These are phyloP conservation scores for Lepraria neglecta DNA, from an alignment of 495 filamentous ascomycete species.

Conservation along the genomic window DNA sequence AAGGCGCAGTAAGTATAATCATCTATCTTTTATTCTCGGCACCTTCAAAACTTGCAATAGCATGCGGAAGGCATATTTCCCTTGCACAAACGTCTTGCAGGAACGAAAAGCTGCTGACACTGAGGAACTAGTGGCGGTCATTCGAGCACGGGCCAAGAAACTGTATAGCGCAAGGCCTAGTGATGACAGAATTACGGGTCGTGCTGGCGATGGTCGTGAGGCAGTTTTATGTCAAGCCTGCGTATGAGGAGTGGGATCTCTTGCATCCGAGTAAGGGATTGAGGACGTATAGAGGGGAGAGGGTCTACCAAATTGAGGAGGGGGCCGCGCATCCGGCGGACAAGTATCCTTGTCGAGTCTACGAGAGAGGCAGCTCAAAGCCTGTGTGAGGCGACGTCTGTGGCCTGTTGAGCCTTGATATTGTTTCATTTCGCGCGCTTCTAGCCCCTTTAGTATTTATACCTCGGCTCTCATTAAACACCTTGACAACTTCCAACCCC, in stretches of 20 bases:
- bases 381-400: too few relatives aligned
- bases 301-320: slow-evolving; percentile 28
- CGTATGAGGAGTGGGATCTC: slow-evolving; percentile 27
- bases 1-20: slow-evolving; percentile 25
- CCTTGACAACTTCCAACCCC: neutral
- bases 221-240: slow-evolving; percentile 28
- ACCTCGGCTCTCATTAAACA: neutral
- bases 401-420: too few relatives aligned
- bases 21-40: too few relatives aligned
- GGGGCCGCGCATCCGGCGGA: slow-evolving; percentile 17
- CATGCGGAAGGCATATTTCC: too few relatives aligned
- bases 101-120: too few relatives aligned
- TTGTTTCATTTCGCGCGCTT: too few relatives aligned
- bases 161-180: slow-evolving; percentile 48
- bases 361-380: too few relatives aligned
- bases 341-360: slow-evolving; percentile 11
- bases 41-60: too few relatives aligned
- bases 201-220: slow-evolving; percentile 23
- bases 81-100: too few relatives aligned
- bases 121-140: slow-evolving; percentile 31
- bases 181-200: slow-evolving; percentile 38
- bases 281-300: slow-evolving; percentile 22
- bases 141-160: slow-evolving; percentile 45
- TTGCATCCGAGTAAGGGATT: neutral
- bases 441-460: neutral